Percentiles rank a stretch among this genome's conserved stretches.
Evolutionary conservation across 371 early-diverging fungal species (phyloP).

Genomic region (Gilbertella persicaria): DNA sequence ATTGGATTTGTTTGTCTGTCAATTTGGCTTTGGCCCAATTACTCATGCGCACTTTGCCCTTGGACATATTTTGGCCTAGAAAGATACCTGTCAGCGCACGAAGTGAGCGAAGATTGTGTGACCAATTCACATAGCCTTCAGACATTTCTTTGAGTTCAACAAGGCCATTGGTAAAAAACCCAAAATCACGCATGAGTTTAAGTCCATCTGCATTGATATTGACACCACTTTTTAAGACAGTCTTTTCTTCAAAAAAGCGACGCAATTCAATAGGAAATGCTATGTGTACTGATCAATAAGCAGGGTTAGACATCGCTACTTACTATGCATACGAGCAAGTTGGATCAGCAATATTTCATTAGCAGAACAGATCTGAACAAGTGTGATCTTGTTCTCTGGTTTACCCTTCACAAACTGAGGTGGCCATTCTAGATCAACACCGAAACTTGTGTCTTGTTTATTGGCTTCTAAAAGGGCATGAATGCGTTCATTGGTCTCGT

Average conservation of each 20-base stretch:
- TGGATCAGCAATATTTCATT: constrained; percentile 51
- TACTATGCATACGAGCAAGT: constrained; percentile 42
- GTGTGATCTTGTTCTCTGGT: constrained; percentile 41
- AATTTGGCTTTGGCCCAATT: constrained; percentile 48
- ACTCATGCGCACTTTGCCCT: constrained; percentile 44
- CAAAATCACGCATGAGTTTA: constrained; percentile 54
- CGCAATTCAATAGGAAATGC: constrained; percentile 44
- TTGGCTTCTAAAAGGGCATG: constrained; percentile 4
- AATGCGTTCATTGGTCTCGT: constrained; percentile 15
- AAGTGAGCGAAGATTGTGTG: constrained; percentile 32
- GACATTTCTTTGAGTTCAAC: constrained; percentile 49
- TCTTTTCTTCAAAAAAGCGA: constrained; percentile 38
- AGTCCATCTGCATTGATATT: constrained; percentile 54
- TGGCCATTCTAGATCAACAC: constrained; percentile 63
- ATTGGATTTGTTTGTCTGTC: constrained; percentile 37
- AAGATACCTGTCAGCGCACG: constrained; percentile 40
- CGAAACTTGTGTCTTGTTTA: constrained; percentile 30
- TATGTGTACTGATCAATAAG: too few relatives aligned
- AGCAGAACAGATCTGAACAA: constrained; percentile 57
- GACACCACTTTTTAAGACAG: constrained; percentile 53
- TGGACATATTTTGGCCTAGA: constrained; percentile 45
- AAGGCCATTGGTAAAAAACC: constrained; percentile 50
- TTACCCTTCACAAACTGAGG: constrained; percentile 37
- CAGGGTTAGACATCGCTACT: too few relatives aligned
- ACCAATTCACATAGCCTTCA: background rate